A percentile compares a stretch with the other conserved stretches of the same genome.
These are phyloP conservation scores for Backusella psychrophila DNA, from an alignment of 192 early-diverging fungal genomes.

Conservation along the genomic window DNA sequence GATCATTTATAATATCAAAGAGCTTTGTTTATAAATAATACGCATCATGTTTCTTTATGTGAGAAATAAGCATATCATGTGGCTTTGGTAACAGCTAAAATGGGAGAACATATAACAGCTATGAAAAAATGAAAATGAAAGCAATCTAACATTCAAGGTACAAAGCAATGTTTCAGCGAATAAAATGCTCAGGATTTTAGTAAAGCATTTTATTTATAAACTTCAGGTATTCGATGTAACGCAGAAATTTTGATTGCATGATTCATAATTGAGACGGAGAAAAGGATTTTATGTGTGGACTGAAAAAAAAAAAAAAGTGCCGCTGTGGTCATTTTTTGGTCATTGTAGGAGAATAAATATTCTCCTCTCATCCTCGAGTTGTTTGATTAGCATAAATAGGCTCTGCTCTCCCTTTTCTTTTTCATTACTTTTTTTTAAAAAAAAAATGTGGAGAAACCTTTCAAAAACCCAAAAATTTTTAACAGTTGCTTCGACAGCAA, in stretches of 20 bases:
- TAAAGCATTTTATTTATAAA: no score
- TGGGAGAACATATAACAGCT: no score
- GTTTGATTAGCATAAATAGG: background rate
- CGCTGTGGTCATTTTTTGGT: background rate
- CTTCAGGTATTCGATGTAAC: background rate
- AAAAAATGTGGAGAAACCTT: conserved; percentile 35
- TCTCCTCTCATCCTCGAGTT: background rate
- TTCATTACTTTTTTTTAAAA: background rate
- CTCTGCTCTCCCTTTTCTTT: background rate
- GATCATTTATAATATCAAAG: no score
- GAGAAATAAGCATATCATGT: no score
- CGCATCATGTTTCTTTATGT: no score
- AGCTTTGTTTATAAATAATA: no score
- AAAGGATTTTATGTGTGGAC: background rate
- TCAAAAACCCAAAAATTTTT: conserved; percentile 31
- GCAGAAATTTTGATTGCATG: background rate
- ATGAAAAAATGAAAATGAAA: no score
- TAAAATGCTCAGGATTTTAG: no score
- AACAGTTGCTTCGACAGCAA: conserved; percentile 9
- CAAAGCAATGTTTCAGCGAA: no score
- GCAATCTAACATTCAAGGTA: no score
- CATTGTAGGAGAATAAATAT: background rate
- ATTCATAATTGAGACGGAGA: background rate
- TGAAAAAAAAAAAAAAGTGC: background rate
- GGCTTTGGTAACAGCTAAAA: no score